A percentile compares a stretch with the other conserved stretches of the same genome.
These are phyloP conservation scores for Linnemannia exigua DNA, from an alignment of 192 early-diverging fungal species.

Conservation along the genomic window DNA sequence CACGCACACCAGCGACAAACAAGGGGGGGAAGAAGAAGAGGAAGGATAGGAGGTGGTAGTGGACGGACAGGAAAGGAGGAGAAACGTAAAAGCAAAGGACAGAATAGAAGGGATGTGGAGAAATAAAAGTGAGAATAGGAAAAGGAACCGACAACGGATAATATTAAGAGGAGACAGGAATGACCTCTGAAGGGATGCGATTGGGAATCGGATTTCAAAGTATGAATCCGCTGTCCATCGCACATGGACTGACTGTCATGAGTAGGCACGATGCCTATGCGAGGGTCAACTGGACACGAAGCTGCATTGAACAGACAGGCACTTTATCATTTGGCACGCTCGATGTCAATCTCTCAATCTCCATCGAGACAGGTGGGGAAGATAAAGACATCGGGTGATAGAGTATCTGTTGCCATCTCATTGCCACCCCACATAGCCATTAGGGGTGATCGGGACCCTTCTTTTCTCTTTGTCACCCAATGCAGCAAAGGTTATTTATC, in stretches of 20 bases:
- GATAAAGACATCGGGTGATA: background rate
- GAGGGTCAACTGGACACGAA: background rate
- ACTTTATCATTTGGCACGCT: background rate
- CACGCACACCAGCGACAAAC: background rate
- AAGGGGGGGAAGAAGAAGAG: background rate
- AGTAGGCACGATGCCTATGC: background rate
- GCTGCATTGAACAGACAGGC: background rate
- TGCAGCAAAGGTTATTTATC: too few relatives aligned
- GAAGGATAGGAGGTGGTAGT: conserved; percentile 3
- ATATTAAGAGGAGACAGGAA: background rate
- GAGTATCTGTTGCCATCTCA: background rate
- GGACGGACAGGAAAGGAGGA: background rate
- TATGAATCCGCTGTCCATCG: too few relatives aligned
- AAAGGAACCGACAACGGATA: background rate
- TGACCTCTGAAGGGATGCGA: background rate
- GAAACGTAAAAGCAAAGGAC: background rate
- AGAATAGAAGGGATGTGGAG: conserved; percentile 2
- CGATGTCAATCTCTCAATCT: background rate
- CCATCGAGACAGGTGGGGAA: too few relatives aligned
- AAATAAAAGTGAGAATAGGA: conserved; percentile 1
- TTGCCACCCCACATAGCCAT: too few relatives aligned
- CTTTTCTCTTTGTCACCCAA: too few relatives aligned
- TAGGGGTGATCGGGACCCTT: background rate
- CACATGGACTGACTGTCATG: too few relatives aligned
- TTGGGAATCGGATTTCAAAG: background rate